A percentile compares a stretch with the other conserved stretches of the same genome.
Conservation (phyloP, 1,139 yeast genomes). For the Yamadazyma atlantica region DNA sequence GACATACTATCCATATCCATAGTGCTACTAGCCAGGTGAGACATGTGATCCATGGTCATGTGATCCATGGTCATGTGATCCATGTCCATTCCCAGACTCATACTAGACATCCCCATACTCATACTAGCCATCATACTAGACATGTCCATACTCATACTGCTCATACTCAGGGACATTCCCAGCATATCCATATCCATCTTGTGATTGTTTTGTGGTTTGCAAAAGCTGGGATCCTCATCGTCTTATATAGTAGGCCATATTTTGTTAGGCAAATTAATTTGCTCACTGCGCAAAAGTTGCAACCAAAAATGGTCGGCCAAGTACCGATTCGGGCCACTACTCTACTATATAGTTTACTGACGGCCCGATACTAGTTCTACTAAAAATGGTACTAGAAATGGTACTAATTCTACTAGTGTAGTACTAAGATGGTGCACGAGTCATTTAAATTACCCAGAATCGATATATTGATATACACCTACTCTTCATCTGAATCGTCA, state of each 20-base stretch:
- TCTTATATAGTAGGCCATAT: neutral
- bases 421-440: too few relatives aligned
- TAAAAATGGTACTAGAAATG: too few relatives aligned
- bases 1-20: slow-evolving; percentile 14
- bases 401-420: too few relatives aligned
- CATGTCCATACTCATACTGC: slow-evolving; percentile 15
- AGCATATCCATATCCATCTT: slow-evolving; percentile 5
- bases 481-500: neutral
- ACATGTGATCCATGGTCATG: slow-evolving; percentile 18
- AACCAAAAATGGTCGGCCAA: too few relatives aligned
- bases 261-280: slow-evolving; percentile 1
- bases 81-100: slow-evolving; percentile 10
- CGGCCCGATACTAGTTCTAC: too few relatives aligned
- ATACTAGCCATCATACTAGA: slow-evolving; percentile 8
- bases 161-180: slow-evolving; percentile 9
- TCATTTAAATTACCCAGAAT: too few relatives aligned
- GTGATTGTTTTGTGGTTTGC: neutral
- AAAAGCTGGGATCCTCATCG: neutral
- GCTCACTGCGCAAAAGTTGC: too few relatives aligned
- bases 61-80: slow-evolving; percentile 4
- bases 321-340: too few relatives aligned
- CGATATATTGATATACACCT: too few relatives aligned
- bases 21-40: slow-evolving; percentile 14
- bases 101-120: slow-evolving; percentile 14
- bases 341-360: too few relatives aligned